phyloP scores from a whole-genome alignment of 1,284 basidiomycete genomes.

The Naganishia cerealis region DNA sequence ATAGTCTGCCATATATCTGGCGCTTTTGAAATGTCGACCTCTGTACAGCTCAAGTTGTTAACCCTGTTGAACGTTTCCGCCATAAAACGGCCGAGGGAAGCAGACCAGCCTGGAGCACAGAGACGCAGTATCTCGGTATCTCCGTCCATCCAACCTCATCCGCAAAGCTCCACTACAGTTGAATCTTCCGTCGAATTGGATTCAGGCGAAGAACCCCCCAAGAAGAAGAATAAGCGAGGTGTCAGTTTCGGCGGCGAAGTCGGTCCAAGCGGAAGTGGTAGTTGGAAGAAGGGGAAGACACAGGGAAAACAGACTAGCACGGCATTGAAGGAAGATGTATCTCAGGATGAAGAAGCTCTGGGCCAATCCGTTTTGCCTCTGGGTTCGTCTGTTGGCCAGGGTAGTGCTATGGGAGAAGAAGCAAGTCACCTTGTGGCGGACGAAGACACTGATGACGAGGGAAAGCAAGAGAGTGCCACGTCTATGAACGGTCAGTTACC shows the following conservation, averaged over 20 bases:
- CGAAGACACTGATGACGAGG: conserved; percentile 35
- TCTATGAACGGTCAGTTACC: conserved; percentile 20
- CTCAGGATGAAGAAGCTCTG: conserved; percentile 30
- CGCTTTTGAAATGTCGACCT: conserved; percentile 49
- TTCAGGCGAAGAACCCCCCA: conserved; percentile 33
- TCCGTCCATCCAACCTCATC: conserved; percentile 25
- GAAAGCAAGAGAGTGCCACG: conserved; percentile 37
- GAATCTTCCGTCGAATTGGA: conserved; percentile 50
- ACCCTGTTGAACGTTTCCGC: conserved; percentile 93
- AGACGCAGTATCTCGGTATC: conserved; percentile 54
- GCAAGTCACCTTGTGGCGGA: conserved; percentile 28
- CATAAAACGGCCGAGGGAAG: conserved; percentile 58
- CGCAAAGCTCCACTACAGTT: conserved; percentile 56
- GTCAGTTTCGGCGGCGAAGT: conserved; percentile 51
- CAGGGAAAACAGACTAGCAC: conserved; percentile 33
- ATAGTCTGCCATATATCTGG: no score
- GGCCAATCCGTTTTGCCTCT: conserved; percentile 21
- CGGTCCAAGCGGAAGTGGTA: conserved; percentile 51
- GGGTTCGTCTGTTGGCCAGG: conserved; percentile 2
- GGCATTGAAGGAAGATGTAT: conserved; percentile 30
- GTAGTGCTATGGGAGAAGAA: conserved; percentile 14
- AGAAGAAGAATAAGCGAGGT: conserved; percentile 43
- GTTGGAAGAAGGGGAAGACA: conserved; percentile 32
- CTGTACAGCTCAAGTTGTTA: conserved; percentile 68
- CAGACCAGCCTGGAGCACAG: conserved; percentile 55